Percentiles rank a stretch among this genome's conserved stretches.
phyloP scores from a whole-genome alignment of 2,329 filamentous ascomycete genomes.

The Berkeleyomyces rouxiae region DNA sequence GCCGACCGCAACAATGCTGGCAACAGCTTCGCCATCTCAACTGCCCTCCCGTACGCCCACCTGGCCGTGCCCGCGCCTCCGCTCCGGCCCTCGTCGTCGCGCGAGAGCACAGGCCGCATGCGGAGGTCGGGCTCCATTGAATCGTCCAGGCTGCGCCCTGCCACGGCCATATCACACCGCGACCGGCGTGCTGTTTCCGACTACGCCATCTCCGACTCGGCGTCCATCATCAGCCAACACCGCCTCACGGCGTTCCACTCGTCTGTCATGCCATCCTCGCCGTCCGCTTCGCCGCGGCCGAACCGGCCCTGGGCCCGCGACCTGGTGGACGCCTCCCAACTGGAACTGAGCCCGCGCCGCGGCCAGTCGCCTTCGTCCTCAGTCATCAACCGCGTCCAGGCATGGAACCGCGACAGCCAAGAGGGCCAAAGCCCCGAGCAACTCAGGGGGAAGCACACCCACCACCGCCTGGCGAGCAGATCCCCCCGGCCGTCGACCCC shows the following conservation, averaged over 20 bases:
- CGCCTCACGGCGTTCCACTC: slow-evolving; percentile 12
- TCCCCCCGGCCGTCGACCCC: slow-evolving; percentile 6
- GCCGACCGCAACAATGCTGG: slow-evolving; percentile 40
- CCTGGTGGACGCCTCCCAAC: slow-evolving; percentile 4
- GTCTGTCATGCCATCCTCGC: not conserved
- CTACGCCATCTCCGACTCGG: slow-evolving; percentile 6
- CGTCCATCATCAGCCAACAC: slow-evolving; percentile 12
- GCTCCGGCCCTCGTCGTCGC: slow-evolving; percentile 4
- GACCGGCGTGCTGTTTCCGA: not conserved
- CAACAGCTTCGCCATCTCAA: slow-evolving; percentile 17
- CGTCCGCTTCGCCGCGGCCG: not conserved
- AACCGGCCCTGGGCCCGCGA: slow-evolving; percentile 8
- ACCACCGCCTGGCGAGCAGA: not conserved
- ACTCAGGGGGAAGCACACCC: slow-evolving; percentile 3
- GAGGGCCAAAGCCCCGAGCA: slow-evolving; percentile 1
- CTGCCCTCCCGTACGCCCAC: not conserved
- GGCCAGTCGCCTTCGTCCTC: slow-evolving; percentile 8
- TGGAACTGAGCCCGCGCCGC: not conserved
- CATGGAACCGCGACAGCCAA: slow-evolving; percentile 10
- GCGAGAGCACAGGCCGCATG: not conserved
- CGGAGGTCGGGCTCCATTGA: not conserved
- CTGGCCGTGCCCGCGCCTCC: not conserved
- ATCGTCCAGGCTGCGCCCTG: not conserved
- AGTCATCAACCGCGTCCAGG: slow-evolving; percentile 1
- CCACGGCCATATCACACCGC: slow-evolving; percentile 6